phyloP scores from a whole-genome alignment of 768 basidiomycete genomes.

The Pisolithus orientalis region DNA sequence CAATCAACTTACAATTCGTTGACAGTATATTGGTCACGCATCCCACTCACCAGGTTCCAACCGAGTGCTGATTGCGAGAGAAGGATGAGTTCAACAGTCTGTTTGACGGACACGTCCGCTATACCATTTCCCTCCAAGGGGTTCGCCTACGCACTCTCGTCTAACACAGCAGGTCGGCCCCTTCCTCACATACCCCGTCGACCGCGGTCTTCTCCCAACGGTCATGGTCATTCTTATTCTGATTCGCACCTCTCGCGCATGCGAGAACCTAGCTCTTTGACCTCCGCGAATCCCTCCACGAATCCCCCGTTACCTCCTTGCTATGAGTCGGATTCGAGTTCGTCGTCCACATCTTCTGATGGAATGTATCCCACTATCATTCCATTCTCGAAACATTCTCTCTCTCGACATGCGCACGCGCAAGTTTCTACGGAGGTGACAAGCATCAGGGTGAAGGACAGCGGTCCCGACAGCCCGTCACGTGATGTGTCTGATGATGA shows the following conservation, averaged over 20 bases:
- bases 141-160: too few species aligned
- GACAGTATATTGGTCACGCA: too few species aligned
- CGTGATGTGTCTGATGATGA: constrained; percentile 26
- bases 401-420: constrained; percentile 18
- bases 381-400: constrained; percentile 32
- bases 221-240: not conserved
- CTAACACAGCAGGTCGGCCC: too few species aligned
- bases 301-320: constrained; percentile 4
- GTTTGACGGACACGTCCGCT: too few species aligned
- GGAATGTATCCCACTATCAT: constrained; percentile 29
- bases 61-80: too few species aligned
- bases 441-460: constrained; percentile 3
- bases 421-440: constrained; percentile 12
- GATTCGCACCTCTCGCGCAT: not conserved
- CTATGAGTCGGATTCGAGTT: constrained; percentile 27
- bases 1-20: too few species aligned
- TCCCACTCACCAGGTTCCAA: too few species aligned
- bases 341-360: constrained; percentile 33
- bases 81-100: too few species aligned
- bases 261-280: not conserved
- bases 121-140: too few species aligned
- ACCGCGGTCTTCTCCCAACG: too few species aligned
- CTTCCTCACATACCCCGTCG: too few species aligned
- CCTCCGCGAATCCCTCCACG: not conserved
- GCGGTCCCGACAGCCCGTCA: too few species aligned